Conservation (phyloP, 169 alveolate genomes). For the Eimeria necatrix region DNA sequence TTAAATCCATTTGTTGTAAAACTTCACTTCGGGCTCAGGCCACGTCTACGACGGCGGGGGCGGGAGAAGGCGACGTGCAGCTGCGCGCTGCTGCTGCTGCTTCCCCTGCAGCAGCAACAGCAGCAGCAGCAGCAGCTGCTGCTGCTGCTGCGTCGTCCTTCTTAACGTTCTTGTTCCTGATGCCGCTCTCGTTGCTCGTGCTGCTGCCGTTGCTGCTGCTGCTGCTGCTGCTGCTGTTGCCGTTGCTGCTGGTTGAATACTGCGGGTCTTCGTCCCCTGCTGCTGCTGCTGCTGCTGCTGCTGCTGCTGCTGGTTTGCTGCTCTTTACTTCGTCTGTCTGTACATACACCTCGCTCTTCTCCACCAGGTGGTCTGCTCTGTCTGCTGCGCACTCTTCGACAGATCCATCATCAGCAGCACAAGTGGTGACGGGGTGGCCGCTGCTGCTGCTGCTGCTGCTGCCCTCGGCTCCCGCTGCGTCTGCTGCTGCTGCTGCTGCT, state of each 20-base stretch:
- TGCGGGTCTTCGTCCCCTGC: neutral
- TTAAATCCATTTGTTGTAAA: too few relatives aligned
- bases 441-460: constrained; percentile 3
- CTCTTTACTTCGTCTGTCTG: too few relatives aligned
- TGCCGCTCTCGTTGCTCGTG: too few relatives aligned
- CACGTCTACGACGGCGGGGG: too few relatives aligned
- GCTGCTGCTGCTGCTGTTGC: constrained; percentile 3
- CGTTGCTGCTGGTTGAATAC: neutral
- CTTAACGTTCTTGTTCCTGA: too few relatives aligned
- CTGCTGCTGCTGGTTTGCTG: neutral
- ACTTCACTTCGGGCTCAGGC: too few relatives aligned
- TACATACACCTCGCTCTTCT: neutral
- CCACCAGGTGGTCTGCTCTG: neutral
- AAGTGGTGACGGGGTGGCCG: neutral
- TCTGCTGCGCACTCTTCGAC: neutral
- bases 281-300: neutral
- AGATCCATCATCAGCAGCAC: neutral
- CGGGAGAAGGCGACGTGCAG: too few relatives aligned
- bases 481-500: neutral
- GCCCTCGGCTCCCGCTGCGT: neutral
- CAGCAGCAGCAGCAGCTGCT: too few relatives aligned
- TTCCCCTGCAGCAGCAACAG: too few relatives aligned
- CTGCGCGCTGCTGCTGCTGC: too few relatives aligned
- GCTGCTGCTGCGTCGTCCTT: too few relatives aligned
- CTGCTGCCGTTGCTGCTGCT: neutral